Conservation (phyloP, 208 protist species). For the Acanthamoeba rhysodes region DNA sequence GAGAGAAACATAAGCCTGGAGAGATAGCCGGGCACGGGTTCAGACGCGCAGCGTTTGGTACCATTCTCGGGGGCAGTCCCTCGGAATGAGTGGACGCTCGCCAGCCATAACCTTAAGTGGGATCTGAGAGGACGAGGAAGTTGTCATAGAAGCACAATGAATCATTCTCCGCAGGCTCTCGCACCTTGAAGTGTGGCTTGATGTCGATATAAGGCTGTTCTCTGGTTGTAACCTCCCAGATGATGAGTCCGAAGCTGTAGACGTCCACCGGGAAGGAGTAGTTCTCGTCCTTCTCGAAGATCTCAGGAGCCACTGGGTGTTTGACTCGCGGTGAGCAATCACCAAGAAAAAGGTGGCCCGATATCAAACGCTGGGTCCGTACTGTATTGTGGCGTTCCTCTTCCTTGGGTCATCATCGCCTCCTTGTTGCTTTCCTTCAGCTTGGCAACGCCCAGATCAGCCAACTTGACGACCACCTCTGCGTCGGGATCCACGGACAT, state of each 20-base stretch:
- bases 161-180: not conserved
- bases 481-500: slow-evolving; percentile 58
- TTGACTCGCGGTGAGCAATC: not conserved
- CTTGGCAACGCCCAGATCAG: slow-evolving; percentile 38
- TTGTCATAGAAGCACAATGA: not conserved
- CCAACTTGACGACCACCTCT: slow-evolving; percentile 47
- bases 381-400: slow-evolving; percentile 71
- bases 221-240: slow-evolving; percentile 58
- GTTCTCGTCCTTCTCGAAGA: slow-evolving; percentile 58
- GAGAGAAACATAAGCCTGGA: not conserved
- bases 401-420: slow-evolving; percentile 34
- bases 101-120: slow-evolving; percentile 57
- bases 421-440: slow-evolving; percentile 58
- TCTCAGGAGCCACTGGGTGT: slow-evolving; percentile 43
- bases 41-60: not conserved
- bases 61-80: slow-evolving; percentile 43
- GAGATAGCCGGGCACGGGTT: not conserved
- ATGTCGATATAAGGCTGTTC: slow-evolving; percentile 63
- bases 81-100: slow-evolving; percentile 9
- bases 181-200: slow-evolving; percentile 64
- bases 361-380: not conserved
- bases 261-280: slow-evolving; percentile 71
- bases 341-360: not conserved
- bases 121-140: not conserved
- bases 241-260: slow-evolving; percentile 70